Conservation (phyloP, 768 basidiomycete species). For the Boletellus ananiceps region DNA sequence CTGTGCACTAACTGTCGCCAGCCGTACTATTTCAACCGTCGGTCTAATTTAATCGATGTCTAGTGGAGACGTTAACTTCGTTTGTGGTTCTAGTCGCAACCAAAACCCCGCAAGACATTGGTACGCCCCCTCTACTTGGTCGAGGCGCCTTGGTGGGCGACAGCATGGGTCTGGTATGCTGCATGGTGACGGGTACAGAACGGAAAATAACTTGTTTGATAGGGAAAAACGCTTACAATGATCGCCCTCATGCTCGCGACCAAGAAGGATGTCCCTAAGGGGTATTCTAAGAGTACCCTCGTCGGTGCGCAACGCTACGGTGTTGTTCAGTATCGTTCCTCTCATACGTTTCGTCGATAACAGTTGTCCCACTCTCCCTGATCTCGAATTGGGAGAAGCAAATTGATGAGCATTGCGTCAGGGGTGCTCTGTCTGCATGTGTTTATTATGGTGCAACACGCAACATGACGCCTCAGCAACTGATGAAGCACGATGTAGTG, state of each 20-base stretch:
- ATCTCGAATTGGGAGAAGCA: constrained; percentile 89
- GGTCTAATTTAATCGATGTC: constrained; percentile 17
- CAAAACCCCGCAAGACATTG: constrained; percentile 62
- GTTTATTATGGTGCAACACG: constrained; percentile 75
- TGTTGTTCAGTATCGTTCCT: background rate
- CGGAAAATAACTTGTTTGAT: constrained; percentile 5
- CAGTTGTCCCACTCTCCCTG: constrained; percentile 80
- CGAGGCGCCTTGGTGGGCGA: constrained; percentile 87
- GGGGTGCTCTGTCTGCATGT: constrained; percentile 47
- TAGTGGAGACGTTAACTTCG: background rate
- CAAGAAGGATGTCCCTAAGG: constrained; percentile 52
- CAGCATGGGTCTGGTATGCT: constrained; percentile 70
- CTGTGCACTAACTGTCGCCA: constrained; percentile 17
- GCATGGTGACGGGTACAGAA: background rate
- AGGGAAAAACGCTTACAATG: constrained; percentile 93
- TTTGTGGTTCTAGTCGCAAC: constrained; percentile 59
- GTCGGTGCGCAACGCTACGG: constrained; percentile 49
- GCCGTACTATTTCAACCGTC: constrained; percentile 68
- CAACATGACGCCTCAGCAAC: constrained; percentile 49
- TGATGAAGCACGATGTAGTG: constrained; percentile 70
- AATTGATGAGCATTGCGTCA: constrained; percentile 64
- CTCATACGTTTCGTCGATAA: constrained; percentile 3
- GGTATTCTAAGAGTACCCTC: constrained; percentile 65
- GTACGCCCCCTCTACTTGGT: constrained; percentile 56
- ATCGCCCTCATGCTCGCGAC: constrained; percentile 78